Conservation (phyloP, 1,284 basidiomycete genomes). For the Rhizoctonia solani region DNA sequence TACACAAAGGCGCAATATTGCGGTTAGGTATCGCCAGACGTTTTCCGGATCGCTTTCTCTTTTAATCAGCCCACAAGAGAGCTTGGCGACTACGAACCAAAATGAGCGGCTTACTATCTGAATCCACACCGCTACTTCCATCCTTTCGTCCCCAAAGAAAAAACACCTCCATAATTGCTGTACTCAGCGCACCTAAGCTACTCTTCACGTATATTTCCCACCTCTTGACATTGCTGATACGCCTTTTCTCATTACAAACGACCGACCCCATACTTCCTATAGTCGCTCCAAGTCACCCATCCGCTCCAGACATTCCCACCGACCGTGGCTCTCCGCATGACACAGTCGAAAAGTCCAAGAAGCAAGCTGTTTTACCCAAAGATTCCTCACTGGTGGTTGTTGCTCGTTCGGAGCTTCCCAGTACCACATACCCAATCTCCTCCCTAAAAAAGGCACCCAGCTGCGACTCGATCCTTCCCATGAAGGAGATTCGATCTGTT, state of each 20-base stretch:
- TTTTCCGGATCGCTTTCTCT: neutral
- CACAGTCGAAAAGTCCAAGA: conserved; percentile 2
- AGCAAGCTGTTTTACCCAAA: conserved; percentile 1
- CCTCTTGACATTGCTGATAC: neutral
- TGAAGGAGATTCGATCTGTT: conserved; percentile 25
- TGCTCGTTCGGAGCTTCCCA: conserved; percentile 17
- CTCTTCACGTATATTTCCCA: neutral
- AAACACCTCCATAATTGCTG: neutral
- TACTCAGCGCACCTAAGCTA: neutral
- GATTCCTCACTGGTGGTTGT: conserved; percentile 20
- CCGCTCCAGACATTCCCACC: neutral
- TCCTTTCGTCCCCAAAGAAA: conserved; percentile 28
- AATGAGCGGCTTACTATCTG: neutral
- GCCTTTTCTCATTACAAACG: neutral
- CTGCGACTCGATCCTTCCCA: conserved; percentile 18
- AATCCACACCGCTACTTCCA: conserved; percentile 30
- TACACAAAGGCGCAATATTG: neutral
- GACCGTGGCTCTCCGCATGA: neutral
- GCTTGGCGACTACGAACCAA: neutral
- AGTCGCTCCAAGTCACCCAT: neutral
- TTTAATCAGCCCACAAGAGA: neutral
- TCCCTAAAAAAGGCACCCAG: conserved; percentile 28
- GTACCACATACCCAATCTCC: conserved; percentile 18
- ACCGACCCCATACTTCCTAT: conserved; percentile 3
- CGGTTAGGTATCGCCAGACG: neutral